phyloP scores from a whole-genome alignment of 2,329 filamentous ascomycete genomes.

The Ophidiomyces ophidiicola region DNA sequence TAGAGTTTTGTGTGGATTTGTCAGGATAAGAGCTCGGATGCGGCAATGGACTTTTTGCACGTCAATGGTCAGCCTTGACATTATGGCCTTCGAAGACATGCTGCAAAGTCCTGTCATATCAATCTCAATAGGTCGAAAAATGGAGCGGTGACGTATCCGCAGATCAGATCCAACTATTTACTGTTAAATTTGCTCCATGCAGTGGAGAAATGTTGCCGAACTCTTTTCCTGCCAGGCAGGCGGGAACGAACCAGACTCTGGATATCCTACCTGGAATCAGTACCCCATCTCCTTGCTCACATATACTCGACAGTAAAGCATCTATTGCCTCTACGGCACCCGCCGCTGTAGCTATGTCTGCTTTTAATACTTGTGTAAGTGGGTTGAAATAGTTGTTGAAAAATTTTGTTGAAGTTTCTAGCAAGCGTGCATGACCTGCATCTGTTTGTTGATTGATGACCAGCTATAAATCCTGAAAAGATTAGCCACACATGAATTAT shows the following conservation, averaged over 20 bases:
- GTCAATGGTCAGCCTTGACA: conserved; percentile 14
- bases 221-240: no score
- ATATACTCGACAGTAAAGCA: conserved; percentile 25
- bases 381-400: conserved; percentile 24
- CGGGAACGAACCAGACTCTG: no score
- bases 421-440: conserved; percentile 17
- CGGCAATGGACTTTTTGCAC: conserved; percentile 12
- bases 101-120: conserved; percentile 14
- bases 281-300: conserved; percentile 25
- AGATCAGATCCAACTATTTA: conserved; percentile 18
- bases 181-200: conserved; percentile 3
- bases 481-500: not conserved
- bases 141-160: conserved; percentile 13
- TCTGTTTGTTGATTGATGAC: conserved; percentile 17
- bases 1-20: conserved; percentile 21
- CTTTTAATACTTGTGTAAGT: conserved; percentile 14
- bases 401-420: conserved; percentile 16
- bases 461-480: conserved; percentile 5
- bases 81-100: conserved; percentile 14
- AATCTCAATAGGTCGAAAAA: conserved; percentile 16
- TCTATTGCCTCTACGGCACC: conserved; percentile 19
- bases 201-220: not conserved
- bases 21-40: conserved; percentile 19
- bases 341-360: conserved; percentile 18
- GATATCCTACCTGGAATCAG: conserved; percentile 22